Evolutionary conservation across 495 filamentous ascomycete genomes (phyloP).

Genomic region (Penicillium coffeae): DNA sequence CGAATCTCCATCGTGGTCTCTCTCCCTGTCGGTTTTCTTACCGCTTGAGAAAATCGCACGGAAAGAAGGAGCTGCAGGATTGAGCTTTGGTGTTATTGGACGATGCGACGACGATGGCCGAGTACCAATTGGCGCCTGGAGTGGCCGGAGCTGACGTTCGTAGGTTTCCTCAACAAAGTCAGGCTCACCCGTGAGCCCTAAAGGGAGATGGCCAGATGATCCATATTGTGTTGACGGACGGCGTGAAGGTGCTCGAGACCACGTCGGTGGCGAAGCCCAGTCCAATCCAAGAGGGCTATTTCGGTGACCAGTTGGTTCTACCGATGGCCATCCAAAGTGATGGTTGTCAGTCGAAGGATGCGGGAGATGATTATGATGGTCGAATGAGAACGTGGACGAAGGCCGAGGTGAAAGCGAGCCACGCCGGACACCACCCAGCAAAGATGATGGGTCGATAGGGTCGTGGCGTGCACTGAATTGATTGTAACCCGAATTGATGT

Average conservation of each 20-base stretch:
- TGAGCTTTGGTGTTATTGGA: constrained; percentile 55
- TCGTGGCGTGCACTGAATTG: constrained; percentile 60
- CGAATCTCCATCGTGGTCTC: constrained; percentile 29
- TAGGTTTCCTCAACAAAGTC: constrained; percentile 43
- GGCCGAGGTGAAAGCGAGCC: constrained; percentile 70
- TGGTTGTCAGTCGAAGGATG: constrained; percentile 77
- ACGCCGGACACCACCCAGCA: constrained; percentile 51
- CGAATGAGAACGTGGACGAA: constrained; percentile 73
- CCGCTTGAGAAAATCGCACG: constrained; percentile 44
- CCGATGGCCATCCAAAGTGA: constrained; percentile 60
- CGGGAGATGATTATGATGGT: constrained; percentile 59
- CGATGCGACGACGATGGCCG: constrained; percentile 52
- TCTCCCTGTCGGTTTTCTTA: constrained; percentile 39
- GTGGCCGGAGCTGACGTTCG: constrained; percentile 42
- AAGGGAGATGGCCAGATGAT: constrained; percentile 51
- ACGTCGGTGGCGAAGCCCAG: constrained; percentile 53
- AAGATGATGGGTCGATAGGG: constrained; percentile 51
- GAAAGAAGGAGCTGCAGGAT: constrained; percentile 59
- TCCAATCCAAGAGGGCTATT: constrained; percentile 53
- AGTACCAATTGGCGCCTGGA: constrained; percentile 54
- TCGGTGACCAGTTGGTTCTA: constrained; percentile 48
- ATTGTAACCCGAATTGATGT: constrained; percentile 51
- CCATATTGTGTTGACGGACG: constrained; percentile 54
- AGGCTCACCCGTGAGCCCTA: constrained; percentile 45
- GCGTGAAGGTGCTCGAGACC: constrained; percentile 55